phyloP scores from a whole-genome alignment of 192 early-diverging fungal genomes.

The Entomortierella parvispora region DNA sequence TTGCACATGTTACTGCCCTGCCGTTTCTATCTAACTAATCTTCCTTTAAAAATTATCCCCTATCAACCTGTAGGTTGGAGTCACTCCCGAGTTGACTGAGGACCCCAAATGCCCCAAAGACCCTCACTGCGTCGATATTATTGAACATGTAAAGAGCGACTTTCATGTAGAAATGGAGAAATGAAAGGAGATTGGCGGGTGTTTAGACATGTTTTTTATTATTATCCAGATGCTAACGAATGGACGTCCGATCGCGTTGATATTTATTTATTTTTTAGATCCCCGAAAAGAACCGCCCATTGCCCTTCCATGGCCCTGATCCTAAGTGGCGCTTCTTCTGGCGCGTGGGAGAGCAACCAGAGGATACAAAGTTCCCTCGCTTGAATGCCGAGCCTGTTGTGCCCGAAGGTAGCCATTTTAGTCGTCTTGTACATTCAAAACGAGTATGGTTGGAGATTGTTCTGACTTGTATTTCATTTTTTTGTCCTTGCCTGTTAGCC shows the following conservation, averaged over 20 bases:
- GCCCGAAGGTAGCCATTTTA: constrained; percentile 64
- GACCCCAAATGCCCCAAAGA: constrained; percentile 71
- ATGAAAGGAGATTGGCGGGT: no score
- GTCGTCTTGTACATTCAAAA: no score
- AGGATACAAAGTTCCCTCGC: constrained; percentile 64
- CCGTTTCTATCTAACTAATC: not conserved
- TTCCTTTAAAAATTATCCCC: not conserved
- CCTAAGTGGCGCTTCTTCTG: constrained; percentile 84
- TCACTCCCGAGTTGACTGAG: constrained; percentile 76
- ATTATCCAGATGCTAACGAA: no score
- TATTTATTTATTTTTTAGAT: constrained; percentile 40
- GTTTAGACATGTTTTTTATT: no score
- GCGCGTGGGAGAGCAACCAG: constrained; percentile 67
- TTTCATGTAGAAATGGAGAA: no score
- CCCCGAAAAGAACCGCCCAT: constrained; percentile 63
- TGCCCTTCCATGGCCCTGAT: constrained; percentile 64
- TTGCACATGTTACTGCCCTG: not conserved
- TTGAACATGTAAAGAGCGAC: constrained; percentile 54
- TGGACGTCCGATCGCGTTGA: not conserved
- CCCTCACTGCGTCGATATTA: constrained; percentile 64
- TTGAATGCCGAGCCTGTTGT: constrained; percentile 73
- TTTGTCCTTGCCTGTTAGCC: constrained; percentile 39
- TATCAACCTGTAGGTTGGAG: constrained; percentile 50
- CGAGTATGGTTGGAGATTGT: no score
- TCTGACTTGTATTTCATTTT: not conserved